Evolutionary conservation across 176 grass and related monocot genomes (phyloP).

Genomic region (Lolium perenne): DNA sequence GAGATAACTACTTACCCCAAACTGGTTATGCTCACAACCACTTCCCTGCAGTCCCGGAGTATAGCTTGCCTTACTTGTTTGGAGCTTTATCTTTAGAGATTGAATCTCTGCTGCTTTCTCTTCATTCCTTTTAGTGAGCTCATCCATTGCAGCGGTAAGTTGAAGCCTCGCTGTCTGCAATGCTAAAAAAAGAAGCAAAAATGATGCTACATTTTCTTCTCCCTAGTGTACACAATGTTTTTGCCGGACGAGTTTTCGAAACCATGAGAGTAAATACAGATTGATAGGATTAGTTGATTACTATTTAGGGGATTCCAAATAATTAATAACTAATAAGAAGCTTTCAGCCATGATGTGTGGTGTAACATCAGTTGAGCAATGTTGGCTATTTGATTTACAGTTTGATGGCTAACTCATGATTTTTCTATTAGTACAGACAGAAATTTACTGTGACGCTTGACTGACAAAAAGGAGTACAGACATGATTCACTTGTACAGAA

Average conservation of each 20-base stretch:
- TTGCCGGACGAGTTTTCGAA: background rate
- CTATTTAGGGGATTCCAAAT: background rate
- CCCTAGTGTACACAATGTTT: background rate
- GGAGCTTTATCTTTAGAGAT: conserved; percentile 5
- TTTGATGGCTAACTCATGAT: background rate
- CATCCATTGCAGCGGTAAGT: background rate
- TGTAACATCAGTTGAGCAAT: background rate
- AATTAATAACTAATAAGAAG: background rate
- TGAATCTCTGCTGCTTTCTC: background rate
- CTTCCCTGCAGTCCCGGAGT: background rate
- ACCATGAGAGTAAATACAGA: background rate
- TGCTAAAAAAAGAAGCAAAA: background rate
- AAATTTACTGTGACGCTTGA: background rate
- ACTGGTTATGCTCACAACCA: conserved; percentile 10
- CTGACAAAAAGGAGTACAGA: background rate
- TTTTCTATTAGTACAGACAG: no score
- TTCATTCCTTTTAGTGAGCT: conserved; percentile 18
- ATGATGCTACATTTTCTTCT: background rate
- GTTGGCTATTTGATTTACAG: background rate
- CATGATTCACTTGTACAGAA: no score
- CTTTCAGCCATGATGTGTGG: no score
- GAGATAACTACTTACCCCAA: background rate
- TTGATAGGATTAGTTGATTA: background rate
- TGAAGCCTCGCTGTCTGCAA: background rate
- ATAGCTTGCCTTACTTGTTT: background rate